Evolutionary conservation across 1,139 yeast species (phyloP), one percentile per base, ranked within the genome.

Genomic region (Keqinozyma sinolaborantium): DNA sequence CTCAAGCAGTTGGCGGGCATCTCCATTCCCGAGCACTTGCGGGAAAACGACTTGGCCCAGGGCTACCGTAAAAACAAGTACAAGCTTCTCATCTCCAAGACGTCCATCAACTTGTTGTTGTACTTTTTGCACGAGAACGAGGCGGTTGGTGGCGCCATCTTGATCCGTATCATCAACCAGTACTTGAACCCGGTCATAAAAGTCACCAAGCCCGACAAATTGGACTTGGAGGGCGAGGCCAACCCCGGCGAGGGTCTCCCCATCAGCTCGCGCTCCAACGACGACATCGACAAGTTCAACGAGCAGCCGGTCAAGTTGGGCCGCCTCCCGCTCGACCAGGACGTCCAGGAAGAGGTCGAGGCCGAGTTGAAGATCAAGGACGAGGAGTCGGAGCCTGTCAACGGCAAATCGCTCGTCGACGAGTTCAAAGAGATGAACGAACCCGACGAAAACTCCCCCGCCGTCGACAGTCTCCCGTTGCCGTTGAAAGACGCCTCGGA

Each of bases 71-170:
- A 71, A 26, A 78, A 83, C 60, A 83, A 84, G 51, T 92, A 88
- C 58, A 70, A 78, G 34, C 69, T 92, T 15, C 73, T 78, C 29
- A 80, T 92, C 27, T 83, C 96, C 10, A 81, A 85, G 41, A 88
- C 97, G 1, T 79, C 95, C 3, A 72, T 92, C 50, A 94, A 88
- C 51, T 64, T 92, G 44, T 70, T 92, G 44, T 66, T 94, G 32
- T 86, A 86, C 54, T 92, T 88, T 47, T 62, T 94, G 36, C 95
- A 87, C 53, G 97, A 92, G 51, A 86, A 87, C 51, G 97, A 88
- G 58, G 84, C 86, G 6, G 82, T 82, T 32, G 97, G 97, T 24
- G 98, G 98, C 3, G 83, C 94, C 3, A 74, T 90, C 28, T 69
- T 90, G 34, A 86, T 92, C 34, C 70, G 96, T 44, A 73, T 88